Evolutionary conservation across 2,329 filamentous ascomycete genomes (phyloP), one percentile per base, ranked within the genome.

Genomic region (Trichoderma polysporum): DNA sequence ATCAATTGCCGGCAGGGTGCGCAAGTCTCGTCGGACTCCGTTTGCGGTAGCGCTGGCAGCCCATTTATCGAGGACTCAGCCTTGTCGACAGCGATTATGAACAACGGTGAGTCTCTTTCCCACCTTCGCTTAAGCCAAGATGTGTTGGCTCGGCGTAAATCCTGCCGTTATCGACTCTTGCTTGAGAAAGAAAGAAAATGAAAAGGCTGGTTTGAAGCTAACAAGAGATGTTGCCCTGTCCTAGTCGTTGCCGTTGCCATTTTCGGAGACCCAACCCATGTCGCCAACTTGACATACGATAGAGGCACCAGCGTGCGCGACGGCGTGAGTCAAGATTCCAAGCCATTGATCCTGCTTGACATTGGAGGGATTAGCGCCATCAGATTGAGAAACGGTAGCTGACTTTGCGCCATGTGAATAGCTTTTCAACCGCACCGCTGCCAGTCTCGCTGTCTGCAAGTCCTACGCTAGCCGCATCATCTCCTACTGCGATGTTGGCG

Each of bases 401-500:
- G 19, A 63, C 49, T 50, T 25, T 53, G 56, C 22, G 12, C 41
- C 25, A 4, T 13, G 31, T 35, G 10, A 7, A 47, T 5, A 60
- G 45, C 22, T 81, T 60, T 80, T 81, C 67, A 56, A 69, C 37
- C 79, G 80, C 49, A 71, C 74, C n/a, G 72, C 37, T 2, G 37
- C 49, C 50, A 56, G 79, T 65, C 70, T 74, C 50, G 73, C 71
- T 39, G 70, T 72, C 15, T 81, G 80, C 73, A 72, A 78, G 68
- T 70, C 74, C 39, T 79, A 79, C 70, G 71, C 72, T 63, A 68
- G 75, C 70, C 76, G 76, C 37, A 70, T 82, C 52, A 72, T 75
- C 52, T 80, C 79, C 3, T 82, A 77, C 72, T 82, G 80, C 72
- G 80, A 82, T 72, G 75, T 69, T 0, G 79, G 79, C 56, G 81